Conservation (phyloP, 139 green algal genomes). For the Desmodesmus armatus region DNA sequence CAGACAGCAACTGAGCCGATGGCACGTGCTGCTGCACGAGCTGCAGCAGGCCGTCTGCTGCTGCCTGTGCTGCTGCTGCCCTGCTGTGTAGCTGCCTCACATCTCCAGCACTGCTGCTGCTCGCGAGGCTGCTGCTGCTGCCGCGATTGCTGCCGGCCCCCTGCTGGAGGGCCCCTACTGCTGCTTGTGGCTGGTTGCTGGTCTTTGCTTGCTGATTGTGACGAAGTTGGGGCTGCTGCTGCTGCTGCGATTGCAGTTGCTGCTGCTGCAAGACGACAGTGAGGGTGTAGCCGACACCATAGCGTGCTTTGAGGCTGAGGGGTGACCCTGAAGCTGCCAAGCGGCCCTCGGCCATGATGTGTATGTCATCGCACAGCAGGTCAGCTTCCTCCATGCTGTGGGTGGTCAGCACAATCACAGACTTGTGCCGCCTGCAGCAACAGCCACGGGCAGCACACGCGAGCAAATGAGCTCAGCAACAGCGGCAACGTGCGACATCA, state of each 20-base stretch:
- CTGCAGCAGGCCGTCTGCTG: slow-evolving; percentile 26
- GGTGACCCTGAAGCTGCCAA: slow-evolving; percentile 77
- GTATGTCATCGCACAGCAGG: slow-evolving; percentile 80
- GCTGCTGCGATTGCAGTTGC: neutral
- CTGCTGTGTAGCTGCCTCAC: neutral
- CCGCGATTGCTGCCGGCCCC: too few relatives aligned
- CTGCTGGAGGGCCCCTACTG: slow-evolving; percentile 4
- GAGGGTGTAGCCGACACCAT: slow-evolving; percentile 85
- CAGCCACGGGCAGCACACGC: neutral
- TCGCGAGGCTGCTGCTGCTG: slow-evolving; percentile 5
- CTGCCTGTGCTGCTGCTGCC: neutral
- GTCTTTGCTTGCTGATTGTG: neutral
- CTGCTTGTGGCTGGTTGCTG: slow-evolving; percentile 29
- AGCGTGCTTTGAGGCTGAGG: slow-evolving; percentile 78
- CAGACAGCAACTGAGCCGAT: slow-evolving; percentile 52
- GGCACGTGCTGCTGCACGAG: slow-evolving; percentile 55
- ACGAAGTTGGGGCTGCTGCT: neutral
- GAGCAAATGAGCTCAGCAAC: neutral
- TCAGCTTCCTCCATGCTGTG: slow-evolving; percentile 94
- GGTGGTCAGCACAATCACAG: slow-evolving; percentile 93
- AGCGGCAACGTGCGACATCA: too few relatives aligned
- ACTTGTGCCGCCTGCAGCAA: slow-evolving; percentile 23
- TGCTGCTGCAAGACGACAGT: slow-evolving; percentile 59
- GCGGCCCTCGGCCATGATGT: slow-evolving; percentile 80
- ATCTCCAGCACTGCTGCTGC: neutral